Percentiles rank a stretch among this genome's conserved stretches.
Evolutionary conservation across 345 rosid species (phyloP).

Genomic region (Nasturtium officinale): DNA sequence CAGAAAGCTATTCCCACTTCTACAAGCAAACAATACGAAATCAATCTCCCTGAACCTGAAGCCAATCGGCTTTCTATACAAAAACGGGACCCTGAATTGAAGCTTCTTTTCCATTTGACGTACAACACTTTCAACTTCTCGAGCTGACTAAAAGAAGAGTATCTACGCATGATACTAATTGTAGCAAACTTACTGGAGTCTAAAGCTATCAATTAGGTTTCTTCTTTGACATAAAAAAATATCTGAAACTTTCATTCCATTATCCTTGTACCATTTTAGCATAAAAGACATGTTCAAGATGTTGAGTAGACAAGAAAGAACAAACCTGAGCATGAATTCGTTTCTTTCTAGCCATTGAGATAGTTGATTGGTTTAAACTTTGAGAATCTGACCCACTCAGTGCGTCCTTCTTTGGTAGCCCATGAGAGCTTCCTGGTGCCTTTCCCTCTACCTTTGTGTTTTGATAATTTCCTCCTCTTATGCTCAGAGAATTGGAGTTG

Average conservation of each 20-base stretch:
- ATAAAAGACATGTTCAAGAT: slow-evolving; percentile 21
- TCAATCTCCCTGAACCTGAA: neutral
- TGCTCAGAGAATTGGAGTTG: slow-evolving; percentile 56
- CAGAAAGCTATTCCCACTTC: neutral
- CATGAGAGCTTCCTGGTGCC: slow-evolving; percentile 68
- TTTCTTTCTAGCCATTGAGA: slow-evolving; percentile 76
- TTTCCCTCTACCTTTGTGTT: slow-evolving; percentile 70
- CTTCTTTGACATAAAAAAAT: neutral
- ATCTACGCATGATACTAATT: neutral
- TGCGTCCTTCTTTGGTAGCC: slow-evolving; percentile 70
- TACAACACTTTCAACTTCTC: neutral
- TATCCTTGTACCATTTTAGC: slow-evolving; percentile 10
- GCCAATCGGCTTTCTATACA: slow-evolving; percentile 11
- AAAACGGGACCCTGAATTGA: neutral
- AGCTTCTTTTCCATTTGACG: slow-evolving; percentile 2
- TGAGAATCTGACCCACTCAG: slow-evolving; percentile 74
- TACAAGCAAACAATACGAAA: slow-evolving; percentile 3
- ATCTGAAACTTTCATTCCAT: slow-evolving; percentile 1
- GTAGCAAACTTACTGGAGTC: slow-evolving; percentile 16
- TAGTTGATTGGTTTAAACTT: slow-evolving; percentile 66
- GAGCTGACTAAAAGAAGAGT: slow-evolving; percentile 10
- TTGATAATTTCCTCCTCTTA: slow-evolving; percentile 64
- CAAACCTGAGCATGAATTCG: slow-evolving; percentile 91
- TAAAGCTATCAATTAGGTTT: neutral
- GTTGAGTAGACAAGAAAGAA: slow-evolving; percentile 26